These are phyloP conservation scores for Diaporthe destruens DNA, from an alignment of 2,329 filamentous ascomycete species.

Conservation along the genomic window DNA sequence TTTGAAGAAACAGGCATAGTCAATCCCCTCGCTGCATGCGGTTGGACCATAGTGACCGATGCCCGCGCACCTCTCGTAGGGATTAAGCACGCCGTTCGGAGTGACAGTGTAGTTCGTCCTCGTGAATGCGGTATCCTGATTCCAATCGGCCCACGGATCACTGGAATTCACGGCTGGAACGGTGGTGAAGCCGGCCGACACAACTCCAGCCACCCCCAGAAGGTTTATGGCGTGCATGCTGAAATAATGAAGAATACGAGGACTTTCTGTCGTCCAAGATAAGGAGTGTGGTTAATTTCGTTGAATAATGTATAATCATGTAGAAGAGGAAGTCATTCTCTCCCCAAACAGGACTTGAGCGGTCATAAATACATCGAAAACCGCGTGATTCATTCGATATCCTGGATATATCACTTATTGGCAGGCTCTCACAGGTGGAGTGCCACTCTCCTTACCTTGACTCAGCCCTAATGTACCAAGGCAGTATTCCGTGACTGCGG, in stretches of 20 bases:
- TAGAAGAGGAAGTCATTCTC: not conserved
- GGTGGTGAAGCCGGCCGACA: not conserved
- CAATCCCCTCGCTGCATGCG: not conserved
- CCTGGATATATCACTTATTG: not conserved
- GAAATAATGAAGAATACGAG: not conserved
- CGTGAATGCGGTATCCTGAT: not conserved
- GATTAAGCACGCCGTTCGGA: not conserved
- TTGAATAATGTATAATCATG: not conserved
- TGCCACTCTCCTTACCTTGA: not conserved
- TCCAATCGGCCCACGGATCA: not conserved
- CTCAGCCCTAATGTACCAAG: not conserved
- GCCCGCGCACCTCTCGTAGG: constrained; percentile 10
- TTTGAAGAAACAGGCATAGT: not conserved
- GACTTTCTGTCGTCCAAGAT: not conserved
- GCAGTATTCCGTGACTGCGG: not conserved
- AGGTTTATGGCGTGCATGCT: not conserved
- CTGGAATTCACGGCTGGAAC: not conserved
- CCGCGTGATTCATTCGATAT: not conserved
- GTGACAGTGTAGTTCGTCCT: constrained; percentile 3
- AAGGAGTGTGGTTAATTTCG: not conserved
- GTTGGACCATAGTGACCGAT: constrained; percentile 8
- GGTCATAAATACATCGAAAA: constrained; percentile 11
- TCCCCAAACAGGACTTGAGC: not conserved
- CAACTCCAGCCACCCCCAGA: not conserved
- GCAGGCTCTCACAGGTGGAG: not conserved